Evolutionary conservation across 129 eudicot genomes (phyloP).

Genomic region (Centrapalus pauciflorus): DNA sequence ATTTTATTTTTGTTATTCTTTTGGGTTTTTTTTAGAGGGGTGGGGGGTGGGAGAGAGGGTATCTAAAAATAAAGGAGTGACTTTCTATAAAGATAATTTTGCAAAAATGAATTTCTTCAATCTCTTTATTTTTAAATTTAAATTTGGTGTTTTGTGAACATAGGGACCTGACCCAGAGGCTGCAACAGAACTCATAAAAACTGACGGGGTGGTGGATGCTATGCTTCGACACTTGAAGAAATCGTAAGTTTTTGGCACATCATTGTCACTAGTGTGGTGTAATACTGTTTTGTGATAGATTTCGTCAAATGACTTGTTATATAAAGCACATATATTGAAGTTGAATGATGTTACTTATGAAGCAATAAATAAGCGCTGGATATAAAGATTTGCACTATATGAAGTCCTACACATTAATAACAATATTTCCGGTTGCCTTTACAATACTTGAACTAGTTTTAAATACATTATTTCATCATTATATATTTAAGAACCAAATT

Average conservation of each 20-base stretch:
- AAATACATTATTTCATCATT: not conserved
- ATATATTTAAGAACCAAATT: not conserved
- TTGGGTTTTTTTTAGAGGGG: not conserved
- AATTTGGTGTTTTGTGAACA: conserved; percentile 25
- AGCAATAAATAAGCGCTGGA: not conserved
- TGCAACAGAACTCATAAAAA: conserved; percentile 76
- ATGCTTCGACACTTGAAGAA: conserved; percentile 74
- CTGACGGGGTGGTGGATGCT: conserved; percentile 79
- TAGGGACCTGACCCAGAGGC: conserved; percentile 86
- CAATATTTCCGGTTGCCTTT: not conserved
- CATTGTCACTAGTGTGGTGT: not conserved
- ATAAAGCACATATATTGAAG: not conserved
- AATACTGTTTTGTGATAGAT: not conserved
- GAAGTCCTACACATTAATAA: not conserved
- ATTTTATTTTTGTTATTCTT: not conserved
- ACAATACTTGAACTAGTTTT: not conserved
- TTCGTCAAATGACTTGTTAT: no score
- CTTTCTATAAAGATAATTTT: conserved; percentile 21
- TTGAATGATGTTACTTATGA: not conserved
- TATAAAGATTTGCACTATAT: not conserved
- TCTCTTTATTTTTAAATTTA: not conserved
- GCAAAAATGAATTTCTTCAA: no score
- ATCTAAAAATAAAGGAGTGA: conserved; percentile 19
- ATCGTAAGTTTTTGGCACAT: conserved; percentile 48
- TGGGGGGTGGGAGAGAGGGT: not conserved